A percentile compares a stretch with the other conserved stretches of the same genome.
Evolutionary conservation across 2,329 filamentous ascomycete genomes (phyloP).

Genomic region (Ascochyta viciae-villosae): DNA sequence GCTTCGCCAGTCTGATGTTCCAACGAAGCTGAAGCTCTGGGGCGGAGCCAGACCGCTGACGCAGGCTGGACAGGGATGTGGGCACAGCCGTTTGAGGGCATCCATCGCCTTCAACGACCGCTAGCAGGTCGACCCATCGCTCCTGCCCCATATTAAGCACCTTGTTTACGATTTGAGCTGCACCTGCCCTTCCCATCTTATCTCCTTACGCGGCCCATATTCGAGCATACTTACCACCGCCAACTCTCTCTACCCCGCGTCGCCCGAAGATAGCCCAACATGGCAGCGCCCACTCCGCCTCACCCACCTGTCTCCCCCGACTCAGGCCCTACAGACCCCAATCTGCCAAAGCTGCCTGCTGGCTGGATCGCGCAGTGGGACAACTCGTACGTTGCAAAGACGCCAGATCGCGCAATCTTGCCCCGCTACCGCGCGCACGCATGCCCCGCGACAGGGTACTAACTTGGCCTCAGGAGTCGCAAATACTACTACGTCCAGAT

Average conservation of each 20-base stretch:
- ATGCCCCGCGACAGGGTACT: slow-evolving; percentile 30
- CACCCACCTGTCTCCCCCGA: slow-evolving; percentile 48
- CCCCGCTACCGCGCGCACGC: slow-evolving; percentile 23
- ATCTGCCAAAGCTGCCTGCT: slow-evolving; percentile 46
- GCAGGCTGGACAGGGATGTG: slow-evolving; percentile 14
- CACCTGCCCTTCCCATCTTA: background rate
- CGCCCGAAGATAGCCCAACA: slow-evolving; percentile 21
- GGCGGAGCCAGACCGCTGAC: slow-evolving; percentile 15
- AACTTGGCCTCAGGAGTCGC: slow-evolving; percentile 40
- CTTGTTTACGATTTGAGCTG: slow-evolving; percentile 1
- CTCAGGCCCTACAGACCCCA: slow-evolving; percentile 49
- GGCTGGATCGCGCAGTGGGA: slow-evolving; percentile 53
- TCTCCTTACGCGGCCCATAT: background rate
- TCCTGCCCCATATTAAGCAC: slow-evolving; percentile 15
- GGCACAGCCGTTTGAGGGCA: slow-evolving; percentile 16
- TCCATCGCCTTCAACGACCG: slow-evolving; percentile 24
- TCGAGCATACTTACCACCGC: slow-evolving; percentile 11
- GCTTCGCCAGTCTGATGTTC: slow-evolving; percentile 6
- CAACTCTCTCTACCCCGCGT: slow-evolving; percentile 9
- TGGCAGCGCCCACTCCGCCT: slow-evolving; percentile 47
- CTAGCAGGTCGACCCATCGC: slow-evolving; percentile 25
- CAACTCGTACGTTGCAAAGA: slow-evolving; percentile 37
- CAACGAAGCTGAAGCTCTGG: slow-evolving; percentile 18
- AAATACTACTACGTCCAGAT: slow-evolving; percentile 68
- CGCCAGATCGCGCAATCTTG: slow-evolving; percentile 6